phyloP scores from a whole-genome alignment of 495 filamentous ascomycete species.

The Lepidopterella palustris region DNA sequence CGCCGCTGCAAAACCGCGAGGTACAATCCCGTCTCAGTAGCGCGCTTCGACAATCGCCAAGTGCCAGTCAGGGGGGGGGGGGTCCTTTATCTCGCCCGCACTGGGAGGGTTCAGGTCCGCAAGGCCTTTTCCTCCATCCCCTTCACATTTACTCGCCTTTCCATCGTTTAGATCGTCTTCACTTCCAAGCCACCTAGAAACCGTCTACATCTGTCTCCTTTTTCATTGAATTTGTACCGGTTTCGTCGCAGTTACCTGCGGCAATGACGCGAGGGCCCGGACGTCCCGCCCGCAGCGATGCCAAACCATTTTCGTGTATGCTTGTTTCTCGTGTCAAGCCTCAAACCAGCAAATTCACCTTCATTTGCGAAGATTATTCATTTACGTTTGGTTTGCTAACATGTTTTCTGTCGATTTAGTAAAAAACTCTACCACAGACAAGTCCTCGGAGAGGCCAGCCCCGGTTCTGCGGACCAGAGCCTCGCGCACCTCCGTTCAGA shows the following conservation, averaged over 20 bases:
- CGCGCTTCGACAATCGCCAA: background rate
- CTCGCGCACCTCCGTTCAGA: slow-evolving; percentile 11
- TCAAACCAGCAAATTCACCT: background rate
- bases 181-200: background rate
- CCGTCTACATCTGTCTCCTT: background rate
- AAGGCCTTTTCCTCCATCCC: background rate
- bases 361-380: background rate
- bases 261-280: background rate
- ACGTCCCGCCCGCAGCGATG: background rate
- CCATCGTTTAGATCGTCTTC: background rate
- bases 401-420: background rate
- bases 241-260: background rate
- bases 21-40: background rate
- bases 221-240: background rate
- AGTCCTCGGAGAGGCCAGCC: background rate
- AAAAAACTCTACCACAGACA: background rate
- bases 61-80: slow-evolving; percentile 2
- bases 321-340: background rate
- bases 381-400: background rate
- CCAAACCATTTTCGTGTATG: slow-evolving; percentile 1
- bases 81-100: background rate
- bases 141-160: background rate
- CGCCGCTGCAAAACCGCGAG: background rate
- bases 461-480: background rate
- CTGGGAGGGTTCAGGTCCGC: background rate